phyloP scores from a whole-genome alignment of 2,329 filamentous ascomycete species.

The Colletotrichum lentis region DNA sequence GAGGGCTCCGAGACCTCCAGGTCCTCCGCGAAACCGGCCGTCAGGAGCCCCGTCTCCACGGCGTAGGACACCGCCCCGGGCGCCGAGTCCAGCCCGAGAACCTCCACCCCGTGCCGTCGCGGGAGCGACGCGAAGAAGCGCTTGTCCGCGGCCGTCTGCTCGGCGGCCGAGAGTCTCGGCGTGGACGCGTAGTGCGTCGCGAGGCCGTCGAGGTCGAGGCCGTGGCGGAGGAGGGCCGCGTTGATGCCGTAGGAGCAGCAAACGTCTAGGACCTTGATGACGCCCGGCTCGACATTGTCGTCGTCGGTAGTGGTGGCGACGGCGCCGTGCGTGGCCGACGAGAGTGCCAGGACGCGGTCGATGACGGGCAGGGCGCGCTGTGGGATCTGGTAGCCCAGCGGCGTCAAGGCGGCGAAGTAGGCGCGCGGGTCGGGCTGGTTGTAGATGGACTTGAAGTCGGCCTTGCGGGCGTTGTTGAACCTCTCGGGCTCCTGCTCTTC shows the following conservation, averaged over 20 bases:
- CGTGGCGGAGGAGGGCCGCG: constrained; percentile 19
- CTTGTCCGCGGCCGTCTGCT: constrained; percentile 4
- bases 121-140: background rate
- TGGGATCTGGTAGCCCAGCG: constrained; percentile 24
- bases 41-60: constrained; percentile 1
- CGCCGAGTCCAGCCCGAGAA: constrained; percentile 10
- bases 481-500: constrained; percentile 11
- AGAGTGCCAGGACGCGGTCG: constrained; percentile 4
- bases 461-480: constrained; percentile 18
- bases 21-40: constrained; percentile 1
- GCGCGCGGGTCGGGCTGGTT: constrained; percentile 22
- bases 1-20: constrained; percentile 15
- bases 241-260: constrained; percentile 32
- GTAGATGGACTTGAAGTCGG: constrained; percentile 29
- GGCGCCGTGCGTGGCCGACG: background rate
- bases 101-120: background rate
- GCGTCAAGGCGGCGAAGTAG: constrained; percentile 19
- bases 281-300: no score
- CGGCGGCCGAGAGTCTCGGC: background rate
- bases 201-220: constrained; percentile 1
- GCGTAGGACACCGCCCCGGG: constrained; percentile 11
- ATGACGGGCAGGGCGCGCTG: constrained; percentile 23
- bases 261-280: constrained; percentile 10
- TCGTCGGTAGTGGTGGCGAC: background rate
- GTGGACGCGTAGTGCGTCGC: constrained; percentile 1